phyloP scores from a whole-genome alignment of 768 basidiomycete species.

The Lanmaoa pseudosensibilis region DNA sequence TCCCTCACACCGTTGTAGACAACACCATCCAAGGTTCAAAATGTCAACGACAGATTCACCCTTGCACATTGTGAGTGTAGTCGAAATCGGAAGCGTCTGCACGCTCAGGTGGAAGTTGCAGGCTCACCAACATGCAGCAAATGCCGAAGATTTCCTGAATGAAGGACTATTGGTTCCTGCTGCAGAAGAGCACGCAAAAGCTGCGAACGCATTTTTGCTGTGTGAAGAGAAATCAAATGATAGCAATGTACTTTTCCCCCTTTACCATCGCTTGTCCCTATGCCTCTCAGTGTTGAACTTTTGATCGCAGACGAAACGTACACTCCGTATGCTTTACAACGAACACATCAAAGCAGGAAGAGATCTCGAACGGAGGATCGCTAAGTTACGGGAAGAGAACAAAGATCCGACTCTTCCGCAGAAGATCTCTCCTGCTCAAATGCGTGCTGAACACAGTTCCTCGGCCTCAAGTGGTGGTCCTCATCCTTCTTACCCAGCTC shows the following conservation, averaged over 20 bases:
- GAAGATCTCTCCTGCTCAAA: conserved; percentile 38
- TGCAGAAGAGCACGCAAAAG: conserved; percentile 70
- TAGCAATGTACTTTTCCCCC: conserved; percentile 54
- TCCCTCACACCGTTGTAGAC: not conserved
- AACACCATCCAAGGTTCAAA: not conserved
- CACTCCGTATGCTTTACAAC: conserved; percentile 70
- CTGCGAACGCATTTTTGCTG: conserved; percentile 71
- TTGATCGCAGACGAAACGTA: conserved; percentile 65
- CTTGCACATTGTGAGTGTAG: conserved; percentile 47
- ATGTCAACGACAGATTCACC: conserved; percentile 46
- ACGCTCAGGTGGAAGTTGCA: conserved; percentile 30
- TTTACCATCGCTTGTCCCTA: not conserved
- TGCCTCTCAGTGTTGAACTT: conserved; percentile 8
- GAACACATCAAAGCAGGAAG: conserved; percentile 71
- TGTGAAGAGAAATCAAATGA: conserved; percentile 75
- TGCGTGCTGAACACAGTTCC: conserved; percentile 25
- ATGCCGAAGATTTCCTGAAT: conserved; percentile 69
- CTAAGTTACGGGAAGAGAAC: conserved; percentile 71
- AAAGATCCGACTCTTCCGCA: conserved; percentile 77
- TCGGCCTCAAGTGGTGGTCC: conserved; percentile 16
- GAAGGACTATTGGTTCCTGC: conserved; percentile 72
- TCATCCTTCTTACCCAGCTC: conserved; percentile 31
- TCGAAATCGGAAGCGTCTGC: not conserved
- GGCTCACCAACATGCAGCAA: conserved; percentile 82
- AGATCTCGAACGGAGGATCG: conserved; percentile 70